Base-by-base conservation (phyloP, 495 filamentous ascomycete species). In the Podospora fimiseda region DNA sequence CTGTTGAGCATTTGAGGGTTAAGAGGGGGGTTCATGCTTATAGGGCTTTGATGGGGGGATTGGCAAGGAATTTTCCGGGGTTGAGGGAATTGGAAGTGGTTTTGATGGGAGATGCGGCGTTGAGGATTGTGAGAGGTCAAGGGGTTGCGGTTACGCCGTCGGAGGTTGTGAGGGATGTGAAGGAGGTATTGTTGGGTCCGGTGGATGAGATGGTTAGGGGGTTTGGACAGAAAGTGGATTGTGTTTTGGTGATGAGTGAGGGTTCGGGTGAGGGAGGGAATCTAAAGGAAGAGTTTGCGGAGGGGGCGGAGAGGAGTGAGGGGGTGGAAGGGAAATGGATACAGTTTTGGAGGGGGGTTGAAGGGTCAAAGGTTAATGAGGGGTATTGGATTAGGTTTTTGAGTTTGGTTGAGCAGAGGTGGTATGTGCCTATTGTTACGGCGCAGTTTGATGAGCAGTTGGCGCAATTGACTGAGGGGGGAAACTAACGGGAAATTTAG, bases 51-150 rank as follows among this genome's bases (percentile, higher is more conserved):
- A 7, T 60, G 36, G n/a, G 18, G 1, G 36, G 33, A 24, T 2
- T 60, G 9, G 41, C 53, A 33, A 33, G 11, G 33, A 49, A 53
- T 18, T 60, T 60, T 39, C 57, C 57, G 8, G 24, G 21, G 4
- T 22, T 60, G 14, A 27, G 2, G 15, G 40, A 14, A 40, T 21
- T 60, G 21, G 0, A 47, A 23, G 21, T 60, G 9, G 15, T 60
- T 8, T 24, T 45, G 8, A 13, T 44, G 18, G 45, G 36, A 1
- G 16, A 40, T 3, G 43, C 19, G 21, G 16, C 5, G 7, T 39
- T 24, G 41, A 19, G 48, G 21, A 20, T 5, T 20, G 19, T n/a
- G 6, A n/a, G 39, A 7, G 8, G 22, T 0, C 19, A 18, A 15
- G 14, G 6, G 14, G n/a, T 38, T 9, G 27, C 27, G 6, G 27